Percentiles rank a stretch among this genome's conserved stretches.
phyloP scores from a whole-genome alignment of 1,284 basidiomycete species.

The Takashimella tepidaria region DNA sequence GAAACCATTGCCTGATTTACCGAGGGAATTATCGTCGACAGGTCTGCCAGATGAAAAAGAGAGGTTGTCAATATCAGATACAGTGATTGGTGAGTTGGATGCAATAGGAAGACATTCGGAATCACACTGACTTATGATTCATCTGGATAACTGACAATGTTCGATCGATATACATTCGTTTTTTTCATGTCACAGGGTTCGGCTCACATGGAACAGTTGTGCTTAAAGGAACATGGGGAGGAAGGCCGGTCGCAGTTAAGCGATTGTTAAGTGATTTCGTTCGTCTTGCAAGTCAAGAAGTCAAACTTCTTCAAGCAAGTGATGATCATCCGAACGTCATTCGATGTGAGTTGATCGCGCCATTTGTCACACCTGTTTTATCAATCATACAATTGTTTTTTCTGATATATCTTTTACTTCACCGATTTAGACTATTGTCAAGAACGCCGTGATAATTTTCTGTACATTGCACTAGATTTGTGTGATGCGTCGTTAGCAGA shows the following conservation, averaged over 20 bases:
- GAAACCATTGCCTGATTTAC: constrained; percentile 39
- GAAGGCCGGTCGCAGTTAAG: constrained; percentile 93
- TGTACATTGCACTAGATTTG: constrained; percentile 95
- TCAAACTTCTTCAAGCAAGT: constrained; percentile 87
- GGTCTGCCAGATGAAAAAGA: constrained; percentile 37
- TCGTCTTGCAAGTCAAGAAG: constrained; percentile 88
- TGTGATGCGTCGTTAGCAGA: constrained; percentile 94
- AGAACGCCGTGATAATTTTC: constrained; percentile 85
- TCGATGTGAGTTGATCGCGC: constrained; percentile 58
- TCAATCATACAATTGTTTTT: too few relatives aligned
- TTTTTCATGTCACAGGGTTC: constrained; percentile 60
- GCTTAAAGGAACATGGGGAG: constrained; percentile 87
- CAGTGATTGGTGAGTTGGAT: constrained; percentile 64
- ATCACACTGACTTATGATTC: background rate
- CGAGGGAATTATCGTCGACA: constrained; percentile 31
- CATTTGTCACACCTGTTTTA: too few relatives aligned
- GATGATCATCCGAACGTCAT: constrained; percentile 99
- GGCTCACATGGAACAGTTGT: constrained; percentile 97
- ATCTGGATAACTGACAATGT: constrained; percentile 2
- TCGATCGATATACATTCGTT: background rate
- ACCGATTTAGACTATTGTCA: constrained; percentile 92
- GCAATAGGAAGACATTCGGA: background rate
- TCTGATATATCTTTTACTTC: background rate
- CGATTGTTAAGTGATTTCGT: constrained; percentile 93
- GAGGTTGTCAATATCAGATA: constrained; percentile 65